Percentiles rank a stretch among this genome's conserved stretches.
These are phyloP conservation scores for Sporobolomyces pararoseus DNA, from an alignment of 768 basidiomycete species.

Conservation along the genomic window DNA sequence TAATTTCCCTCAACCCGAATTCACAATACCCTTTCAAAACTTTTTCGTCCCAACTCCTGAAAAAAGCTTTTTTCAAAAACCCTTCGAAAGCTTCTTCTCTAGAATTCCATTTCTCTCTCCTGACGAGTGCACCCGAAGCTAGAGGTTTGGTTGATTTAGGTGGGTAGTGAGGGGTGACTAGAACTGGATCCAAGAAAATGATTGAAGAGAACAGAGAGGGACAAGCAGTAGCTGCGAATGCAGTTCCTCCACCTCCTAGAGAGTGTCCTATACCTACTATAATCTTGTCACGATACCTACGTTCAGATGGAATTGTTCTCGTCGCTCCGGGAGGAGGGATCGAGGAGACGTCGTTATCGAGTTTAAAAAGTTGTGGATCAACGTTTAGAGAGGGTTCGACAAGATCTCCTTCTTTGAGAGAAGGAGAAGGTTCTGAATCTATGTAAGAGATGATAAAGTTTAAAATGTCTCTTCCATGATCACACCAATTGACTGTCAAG, in stretches of 20 bases:
- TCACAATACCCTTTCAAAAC: constrained; percentile 38
- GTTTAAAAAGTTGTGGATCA: background rate
- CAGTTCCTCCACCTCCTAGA: constrained; percentile 74
- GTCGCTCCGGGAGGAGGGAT: background rate
- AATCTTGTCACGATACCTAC: constrained; percentile 32
- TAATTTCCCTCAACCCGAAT: constrained; percentile 32
- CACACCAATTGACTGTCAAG: constrained; percentile 66
- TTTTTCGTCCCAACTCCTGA: constrained; percentile 50
- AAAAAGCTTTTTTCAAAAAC: constrained; percentile 63
- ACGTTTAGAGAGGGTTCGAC: background rate
- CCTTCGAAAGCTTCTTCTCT: constrained; percentile 62
- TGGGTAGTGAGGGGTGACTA: constrained; percentile 47
- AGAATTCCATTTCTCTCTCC: constrained; percentile 64
- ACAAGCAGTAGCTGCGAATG: constrained; percentile 49
- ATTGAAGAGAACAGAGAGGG: constrained; percentile 69
- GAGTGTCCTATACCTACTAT: constrained; percentile 76
- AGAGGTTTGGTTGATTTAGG: constrained; percentile 9
- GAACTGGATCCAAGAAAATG: constrained; percentile 75
- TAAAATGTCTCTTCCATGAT: constrained; percentile 70
- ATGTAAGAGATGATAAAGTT: constrained; percentile 70
- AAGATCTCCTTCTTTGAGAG: no score
- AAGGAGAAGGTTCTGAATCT: background rate
- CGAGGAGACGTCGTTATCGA: constrained; percentile 13
- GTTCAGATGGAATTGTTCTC: background rate
- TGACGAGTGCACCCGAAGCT: constrained; percentile 56